phyloP scores from a whole-genome alignment of 2,329 filamentous ascomycete genomes.

The Stemphylium beticola region DNA sequence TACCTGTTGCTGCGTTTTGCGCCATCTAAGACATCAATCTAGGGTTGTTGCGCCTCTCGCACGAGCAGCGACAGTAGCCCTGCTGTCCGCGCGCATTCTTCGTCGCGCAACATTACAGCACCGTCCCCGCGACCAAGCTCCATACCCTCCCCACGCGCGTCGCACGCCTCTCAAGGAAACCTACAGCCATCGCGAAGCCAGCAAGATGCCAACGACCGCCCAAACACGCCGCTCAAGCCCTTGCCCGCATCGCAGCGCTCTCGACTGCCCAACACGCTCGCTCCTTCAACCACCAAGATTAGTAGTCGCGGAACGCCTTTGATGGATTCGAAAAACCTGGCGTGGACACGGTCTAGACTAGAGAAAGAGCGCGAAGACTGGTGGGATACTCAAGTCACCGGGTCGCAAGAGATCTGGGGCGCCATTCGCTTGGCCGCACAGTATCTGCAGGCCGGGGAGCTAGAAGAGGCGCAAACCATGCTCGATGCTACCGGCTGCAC shows the following conservation, averaged over 20 bases:
- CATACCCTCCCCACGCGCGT: slow-evolving; percentile 25
- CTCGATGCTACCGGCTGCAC: slow-evolving; percentile 73
- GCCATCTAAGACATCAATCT: slow-evolving; percentile 6
- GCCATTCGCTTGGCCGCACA: slow-evolving; percentile 72
- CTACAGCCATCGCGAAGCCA: slow-evolving; percentile 9
- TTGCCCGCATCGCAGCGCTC: slow-evolving; percentile 35
- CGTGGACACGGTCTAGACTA: slow-evolving; percentile 66
- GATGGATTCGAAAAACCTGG: slow-evolving; percentile 23
- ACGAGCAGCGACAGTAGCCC: slow-evolving; percentile 6
- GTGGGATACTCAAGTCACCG: slow-evolving; percentile 88
- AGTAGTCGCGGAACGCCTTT: slow-evolving; percentile 30
- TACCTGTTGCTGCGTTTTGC: no score
- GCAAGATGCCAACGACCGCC: slow-evolving; percentile 23
- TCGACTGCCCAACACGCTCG: slow-evolving; percentile 36
- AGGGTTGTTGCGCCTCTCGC: slow-evolving; percentile 35
- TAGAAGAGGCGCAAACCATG: slow-evolving; percentile 72
- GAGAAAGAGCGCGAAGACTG: slow-evolving; percentile 78
- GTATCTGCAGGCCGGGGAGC: slow-evolving; percentile 63
- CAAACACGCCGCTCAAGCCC: slow-evolving; percentile 35
- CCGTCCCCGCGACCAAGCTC: slow-evolving; percentile 30
- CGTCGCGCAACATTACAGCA: slow-evolving; percentile 38
- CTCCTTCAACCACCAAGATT: slow-evolving; percentile 25
- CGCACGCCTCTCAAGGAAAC: slow-evolving; percentile 26
- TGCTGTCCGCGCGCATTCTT: slow-evolving; percentile 24
- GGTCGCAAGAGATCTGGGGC: slow-evolving; percentile 79